A percentile compares a stretch with the other conserved stretches of the same genome.
phyloP scores from a whole-genome alignment of 2,329 filamentous ascomycete species.

The Fusarium anthophilum region DNA sequence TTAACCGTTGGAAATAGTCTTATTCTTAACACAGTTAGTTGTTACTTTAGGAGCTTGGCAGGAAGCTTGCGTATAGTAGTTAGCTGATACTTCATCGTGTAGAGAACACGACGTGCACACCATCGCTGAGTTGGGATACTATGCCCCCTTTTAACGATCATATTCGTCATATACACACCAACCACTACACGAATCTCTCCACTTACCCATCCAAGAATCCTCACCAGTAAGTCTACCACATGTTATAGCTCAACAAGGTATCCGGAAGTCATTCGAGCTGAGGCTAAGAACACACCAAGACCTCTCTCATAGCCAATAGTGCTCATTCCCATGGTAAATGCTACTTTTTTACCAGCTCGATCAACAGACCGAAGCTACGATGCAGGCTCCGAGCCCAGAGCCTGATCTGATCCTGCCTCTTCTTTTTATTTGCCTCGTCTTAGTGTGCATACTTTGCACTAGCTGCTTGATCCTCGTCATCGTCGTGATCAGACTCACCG shows the following conservation, averaged over 20 bases:
- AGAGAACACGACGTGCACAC: neutral
- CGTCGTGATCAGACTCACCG: neutral
- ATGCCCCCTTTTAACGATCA: neutral
- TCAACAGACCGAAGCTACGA: neutral
- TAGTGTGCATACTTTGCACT: neutral
- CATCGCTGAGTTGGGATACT: neutral
- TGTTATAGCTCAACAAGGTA: neutral
- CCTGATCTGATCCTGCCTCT: neutral
- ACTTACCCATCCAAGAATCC: neutral
- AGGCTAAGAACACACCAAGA: neutral
- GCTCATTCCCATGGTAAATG: neutral
- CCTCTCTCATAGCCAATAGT: neutral
- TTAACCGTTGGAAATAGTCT: rapidly evolving
- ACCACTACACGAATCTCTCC: neutral
- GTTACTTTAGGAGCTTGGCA: neutral
- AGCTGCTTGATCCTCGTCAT: neutral
- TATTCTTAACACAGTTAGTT: neutral
- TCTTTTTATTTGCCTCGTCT: neutral
- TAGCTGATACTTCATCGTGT: too few relatives aligned
- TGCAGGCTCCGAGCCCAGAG: neutral
- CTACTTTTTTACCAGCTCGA: neutral
- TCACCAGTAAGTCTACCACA: neutral
- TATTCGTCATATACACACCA: neutral
- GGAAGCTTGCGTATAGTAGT: neutral
- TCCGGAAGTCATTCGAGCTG: neutral